Evolutionary conservation across 139 green algal genomes (phyloP).

Genomic region (Tetraselmis chui): DNA sequence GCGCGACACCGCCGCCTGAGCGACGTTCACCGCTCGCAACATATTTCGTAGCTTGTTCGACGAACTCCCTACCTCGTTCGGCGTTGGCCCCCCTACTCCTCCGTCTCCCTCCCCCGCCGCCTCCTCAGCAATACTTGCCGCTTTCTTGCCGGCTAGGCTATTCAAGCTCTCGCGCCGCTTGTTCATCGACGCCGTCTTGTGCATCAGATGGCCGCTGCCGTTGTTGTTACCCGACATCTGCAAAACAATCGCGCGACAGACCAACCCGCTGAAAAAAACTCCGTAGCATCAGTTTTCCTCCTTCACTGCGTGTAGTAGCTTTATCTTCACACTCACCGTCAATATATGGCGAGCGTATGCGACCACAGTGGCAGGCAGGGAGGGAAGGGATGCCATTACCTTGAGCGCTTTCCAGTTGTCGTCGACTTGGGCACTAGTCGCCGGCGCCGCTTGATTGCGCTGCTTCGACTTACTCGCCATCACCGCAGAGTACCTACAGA

Average conservation of each 20-base stretch:
- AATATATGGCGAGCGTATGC: too few relatives aligned
- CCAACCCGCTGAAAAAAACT: not conserved
- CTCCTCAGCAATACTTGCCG: not conserved
- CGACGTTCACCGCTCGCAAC: not conserved
- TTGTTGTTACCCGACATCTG: not conserved
- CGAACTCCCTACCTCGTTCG: not conserved
- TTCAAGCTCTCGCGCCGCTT: not conserved
- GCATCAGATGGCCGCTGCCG: not conserved
- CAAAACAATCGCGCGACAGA: not conserved
- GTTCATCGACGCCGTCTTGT: not conserved
- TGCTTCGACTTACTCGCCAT: not conserved
- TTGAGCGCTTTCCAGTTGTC: not conserved
- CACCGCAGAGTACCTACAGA: not conserved
- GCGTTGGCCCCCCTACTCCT: not conserved
- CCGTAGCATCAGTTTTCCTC: too few relatives aligned
- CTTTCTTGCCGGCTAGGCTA: not conserved
- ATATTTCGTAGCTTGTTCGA: not conserved
- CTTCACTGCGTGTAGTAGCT: too few relatives aligned
- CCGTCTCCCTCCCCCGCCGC: not conserved
- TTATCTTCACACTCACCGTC: too few relatives aligned
- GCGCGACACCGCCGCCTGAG: not conserved
- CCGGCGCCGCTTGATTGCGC: not conserved
- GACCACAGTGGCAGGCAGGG: not conserved
- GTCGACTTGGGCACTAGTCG: not conserved
- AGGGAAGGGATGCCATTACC: not conserved